phyloP scores from a whole-genome alignment of 176 grass and related monocot genomes.

The Neostapfia colusana region DNA sequence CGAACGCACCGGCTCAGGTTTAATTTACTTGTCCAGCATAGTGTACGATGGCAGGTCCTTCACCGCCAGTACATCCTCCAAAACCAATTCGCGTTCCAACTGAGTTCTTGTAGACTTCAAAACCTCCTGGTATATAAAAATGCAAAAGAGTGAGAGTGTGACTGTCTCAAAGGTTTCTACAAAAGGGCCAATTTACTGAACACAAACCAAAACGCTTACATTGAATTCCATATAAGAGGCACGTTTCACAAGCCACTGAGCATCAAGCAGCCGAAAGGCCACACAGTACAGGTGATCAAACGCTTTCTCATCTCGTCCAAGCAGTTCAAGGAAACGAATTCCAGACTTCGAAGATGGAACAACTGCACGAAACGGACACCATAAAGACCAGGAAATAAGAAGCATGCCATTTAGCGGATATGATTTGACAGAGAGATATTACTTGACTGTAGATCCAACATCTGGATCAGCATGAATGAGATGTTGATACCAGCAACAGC shows the following conservation, averaged over 20 bases:
- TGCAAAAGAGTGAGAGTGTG: constrained; percentile 2
- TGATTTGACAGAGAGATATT: not conserved
- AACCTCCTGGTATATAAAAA: constrained; percentile 63
- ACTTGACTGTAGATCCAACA: constrained; percentile 87
- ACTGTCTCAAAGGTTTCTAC: not conserved
- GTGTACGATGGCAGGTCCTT: constrained; percentile 86
- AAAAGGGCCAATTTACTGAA: not conserved
- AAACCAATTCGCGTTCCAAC: constrained; percentile 68
- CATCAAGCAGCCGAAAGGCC: constrained; percentile 86
- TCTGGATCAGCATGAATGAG: constrained; percentile 97
- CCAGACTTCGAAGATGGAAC: constrained; percentile 71
- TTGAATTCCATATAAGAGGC: constrained; percentile 99
- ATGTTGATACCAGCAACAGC: constrained; percentile 92
- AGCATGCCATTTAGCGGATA: not conserved
- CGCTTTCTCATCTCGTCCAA: constrained; percentile 65
- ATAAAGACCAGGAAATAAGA: not conserved
- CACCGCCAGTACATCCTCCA: constrained; percentile 65
- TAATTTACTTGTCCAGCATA: constrained; percentile 59
- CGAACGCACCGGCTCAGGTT: constrained; percentile 2
- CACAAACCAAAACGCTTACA: constrained; percentile 38
- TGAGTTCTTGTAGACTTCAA: constrained; percentile 86
- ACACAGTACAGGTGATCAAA: constrained; percentile 91
- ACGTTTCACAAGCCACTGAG: constrained; percentile 81
- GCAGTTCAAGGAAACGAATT: constrained; percentile 74
- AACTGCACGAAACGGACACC: constrained; percentile 29